A percentile compares a stretch with the other conserved stretches of the same genome.
phyloP scores from a whole-genome alignment of 495 filamentous ascomycete species.

The Penicillium coprophilum region DNA sequence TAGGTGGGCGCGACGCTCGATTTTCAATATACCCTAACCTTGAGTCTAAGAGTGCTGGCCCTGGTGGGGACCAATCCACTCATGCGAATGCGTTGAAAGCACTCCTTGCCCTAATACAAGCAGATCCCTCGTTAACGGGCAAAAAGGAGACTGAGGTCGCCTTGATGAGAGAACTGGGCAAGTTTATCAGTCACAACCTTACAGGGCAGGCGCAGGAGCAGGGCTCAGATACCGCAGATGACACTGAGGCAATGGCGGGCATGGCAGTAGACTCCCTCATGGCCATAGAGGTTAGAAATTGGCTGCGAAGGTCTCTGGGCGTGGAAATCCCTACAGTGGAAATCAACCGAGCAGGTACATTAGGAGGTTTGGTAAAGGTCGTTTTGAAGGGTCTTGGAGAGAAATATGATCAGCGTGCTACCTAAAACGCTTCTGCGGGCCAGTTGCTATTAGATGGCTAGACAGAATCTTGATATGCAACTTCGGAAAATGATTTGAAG shows the following conservation, averaged over 20 bases:
- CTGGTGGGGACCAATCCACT: neutral
- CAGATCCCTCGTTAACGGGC: neutral
- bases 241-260: slow-evolving; percentile 31
- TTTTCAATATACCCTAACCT: slow-evolving; percentile 9
- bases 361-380: slow-evolving; percentile 18
- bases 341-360: slow-evolving; percentile 24
- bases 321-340: slow-evolving; percentile 35
- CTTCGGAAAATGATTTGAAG: neutral
- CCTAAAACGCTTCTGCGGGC: neutral
- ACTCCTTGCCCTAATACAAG: slow-evolving; percentile 1
- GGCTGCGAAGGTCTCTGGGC: slow-evolving; percentile 32
- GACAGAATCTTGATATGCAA: neutral
- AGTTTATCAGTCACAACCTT: slow-evolving; percentile 4
- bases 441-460: neutral
- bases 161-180: neutral
- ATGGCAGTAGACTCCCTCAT: slow-evolving; percentile 46
- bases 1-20: slow-evolving; percentile 1
- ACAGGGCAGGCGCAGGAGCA: slow-evolving; percentile 3
- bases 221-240: neutral
- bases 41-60: neutral
- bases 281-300: slow-evolving; percentile 43
- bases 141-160: slow-evolving; percentile 6
- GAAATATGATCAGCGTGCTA: slow-evolving; percentile 11
- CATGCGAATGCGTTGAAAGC: slow-evolving; percentile 2
- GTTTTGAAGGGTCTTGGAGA: slow-evolving; percentile 15